Percentiles rank a stretch among this genome's conserved stretches.
phyloP scores from a whole-genome alignment of 768 basidiomycete species.

The Cyathus striatus region DNA sequence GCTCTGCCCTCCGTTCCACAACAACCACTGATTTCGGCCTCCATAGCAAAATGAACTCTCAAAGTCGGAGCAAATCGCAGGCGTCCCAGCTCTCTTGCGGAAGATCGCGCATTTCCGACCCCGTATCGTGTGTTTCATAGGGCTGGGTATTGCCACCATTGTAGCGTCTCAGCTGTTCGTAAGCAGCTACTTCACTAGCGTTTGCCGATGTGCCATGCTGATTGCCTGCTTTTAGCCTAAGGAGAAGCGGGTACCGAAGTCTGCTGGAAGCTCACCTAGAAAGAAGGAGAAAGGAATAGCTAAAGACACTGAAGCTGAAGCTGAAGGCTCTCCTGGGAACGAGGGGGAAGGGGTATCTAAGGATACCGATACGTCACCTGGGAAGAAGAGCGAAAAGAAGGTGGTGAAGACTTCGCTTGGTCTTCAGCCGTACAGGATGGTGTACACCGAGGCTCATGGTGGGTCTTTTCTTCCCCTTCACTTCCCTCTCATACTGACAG shows the following conservation, averaged over 20 bases:
- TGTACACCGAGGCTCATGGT: constrained; percentile 23
- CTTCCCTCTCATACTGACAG: not conserved
- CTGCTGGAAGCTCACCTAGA: too few species aligned
- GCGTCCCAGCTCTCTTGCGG: constrained; percentile 51
- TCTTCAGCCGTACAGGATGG: constrained; percentile 47
- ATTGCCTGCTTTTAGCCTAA: too few species aligned
- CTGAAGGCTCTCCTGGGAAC: too few species aligned
- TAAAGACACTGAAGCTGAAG: too few species aligned
- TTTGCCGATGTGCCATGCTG: not conserved
- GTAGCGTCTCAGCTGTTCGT: constrained; percentile 22
- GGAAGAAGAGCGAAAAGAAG: too few species aligned
- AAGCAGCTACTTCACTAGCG: constrained; percentile 5
- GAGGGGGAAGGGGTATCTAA: not conserved
- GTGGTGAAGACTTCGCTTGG: constrained; percentile 24
- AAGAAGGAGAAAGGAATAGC: too few species aligned
- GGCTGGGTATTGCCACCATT: constrained; percentile 52
- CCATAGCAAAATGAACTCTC: constrained; percentile 53
- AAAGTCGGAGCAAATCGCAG: constrained; percentile 39
- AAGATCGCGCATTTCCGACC: constrained; percentile 60
- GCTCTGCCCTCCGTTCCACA: constrained; percentile 2
- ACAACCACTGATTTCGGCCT: not conserved
- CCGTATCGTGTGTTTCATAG: constrained; percentile 72
- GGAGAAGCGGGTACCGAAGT: too few species aligned
- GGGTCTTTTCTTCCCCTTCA: not conserved
- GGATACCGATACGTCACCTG: too few species aligned